A percentile compares a stretch with the other conserved stretches of the same genome.
Conservation (phyloP, 78 protist species). For the Acrasis kona region DNA sequence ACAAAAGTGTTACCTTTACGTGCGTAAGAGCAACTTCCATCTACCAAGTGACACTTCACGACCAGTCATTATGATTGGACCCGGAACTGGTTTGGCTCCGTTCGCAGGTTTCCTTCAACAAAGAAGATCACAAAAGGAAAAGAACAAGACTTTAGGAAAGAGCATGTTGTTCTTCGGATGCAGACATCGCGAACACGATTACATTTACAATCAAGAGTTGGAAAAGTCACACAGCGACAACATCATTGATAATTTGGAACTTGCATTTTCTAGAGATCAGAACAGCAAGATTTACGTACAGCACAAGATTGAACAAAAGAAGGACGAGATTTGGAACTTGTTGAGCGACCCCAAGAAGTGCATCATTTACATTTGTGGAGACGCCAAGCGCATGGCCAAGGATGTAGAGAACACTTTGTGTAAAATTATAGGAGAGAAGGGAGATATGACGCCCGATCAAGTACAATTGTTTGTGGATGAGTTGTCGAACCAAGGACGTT, state of each 20-base stretch:
- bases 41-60: constrained; percentile 35
- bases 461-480: background rate
- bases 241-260: constrained; percentile 1
- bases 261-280: constrained; percentile 72
- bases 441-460: background rate
- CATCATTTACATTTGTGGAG: constrained; percentile 24
- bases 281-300: constrained; percentile 58
- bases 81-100: constrained; percentile 97
- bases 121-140: constrained; percentile 4
- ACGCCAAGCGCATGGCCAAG: constrained; percentile 23
- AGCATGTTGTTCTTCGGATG: constrained; percentile 76
- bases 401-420: constrained; percentile 14
- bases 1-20: constrained; percentile 15
- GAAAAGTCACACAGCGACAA: constrained; percentile 27
- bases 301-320: constrained; percentile 42
- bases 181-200: constrained; percentile 60
- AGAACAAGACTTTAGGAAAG: constrained; percentile 31
- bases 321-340: background rate
- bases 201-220: constrained; percentile 56
- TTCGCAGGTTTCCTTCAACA: constrained; percentile 75
- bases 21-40: constrained; percentile 54
- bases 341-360: background rate
- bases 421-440: background rate
- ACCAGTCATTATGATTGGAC: constrained; percentile 85
- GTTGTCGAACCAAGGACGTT: background rate